phyloP scores from a whole-genome alignment of 208 protist genomes.

The Crithidia sp. region DNA sequence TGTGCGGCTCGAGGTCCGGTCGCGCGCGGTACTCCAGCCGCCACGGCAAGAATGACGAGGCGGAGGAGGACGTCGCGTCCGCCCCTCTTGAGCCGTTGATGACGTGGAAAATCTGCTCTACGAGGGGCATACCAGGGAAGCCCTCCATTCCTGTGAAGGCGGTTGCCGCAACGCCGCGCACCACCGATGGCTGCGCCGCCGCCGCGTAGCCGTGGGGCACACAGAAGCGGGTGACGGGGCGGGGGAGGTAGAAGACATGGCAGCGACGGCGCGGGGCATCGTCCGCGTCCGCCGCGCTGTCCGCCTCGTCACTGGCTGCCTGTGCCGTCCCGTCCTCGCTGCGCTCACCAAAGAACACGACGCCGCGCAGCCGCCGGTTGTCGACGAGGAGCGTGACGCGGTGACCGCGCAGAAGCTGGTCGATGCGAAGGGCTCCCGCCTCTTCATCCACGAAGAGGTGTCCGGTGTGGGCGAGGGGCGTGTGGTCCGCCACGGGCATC shows the following conservation, averaged over 20 bases:
- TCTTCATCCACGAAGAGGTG: constrained; percentile 40
- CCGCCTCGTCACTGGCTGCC: not conserved
- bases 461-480: constrained; percentile 38
- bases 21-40: constrained; percentile 49
- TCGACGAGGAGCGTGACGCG: constrained; percentile 36
- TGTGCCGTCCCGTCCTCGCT: not conserved
- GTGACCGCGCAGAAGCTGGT: constrained; percentile 31
- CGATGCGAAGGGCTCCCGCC: constrained; percentile 29
- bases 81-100: constrained; percentile 11
- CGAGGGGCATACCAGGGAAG: constrained; percentile 26
- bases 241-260: constrained; percentile 30
- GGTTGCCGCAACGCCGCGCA: constrained; percentile 55
- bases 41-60: constrained; percentile 47
- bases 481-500: constrained; percentile 11
- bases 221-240: constrained; percentile 33
- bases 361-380: constrained; percentile 27
- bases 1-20: constrained; percentile 34
- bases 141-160: constrained; percentile 53
- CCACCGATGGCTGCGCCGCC: constrained; percentile 18
- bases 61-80: not conserved
- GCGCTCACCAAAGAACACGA: constrained; percentile 22
- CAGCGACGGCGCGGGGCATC: constrained; percentile 17
- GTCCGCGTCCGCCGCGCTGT: too few relatives aligned
- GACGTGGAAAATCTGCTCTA: constrained; percentile 40
- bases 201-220: constrained; percentile 47